phyloP scores from a whole-genome alignment of 2,329 filamentous ascomycete species.

The Phialophora macrospora region DNA sequence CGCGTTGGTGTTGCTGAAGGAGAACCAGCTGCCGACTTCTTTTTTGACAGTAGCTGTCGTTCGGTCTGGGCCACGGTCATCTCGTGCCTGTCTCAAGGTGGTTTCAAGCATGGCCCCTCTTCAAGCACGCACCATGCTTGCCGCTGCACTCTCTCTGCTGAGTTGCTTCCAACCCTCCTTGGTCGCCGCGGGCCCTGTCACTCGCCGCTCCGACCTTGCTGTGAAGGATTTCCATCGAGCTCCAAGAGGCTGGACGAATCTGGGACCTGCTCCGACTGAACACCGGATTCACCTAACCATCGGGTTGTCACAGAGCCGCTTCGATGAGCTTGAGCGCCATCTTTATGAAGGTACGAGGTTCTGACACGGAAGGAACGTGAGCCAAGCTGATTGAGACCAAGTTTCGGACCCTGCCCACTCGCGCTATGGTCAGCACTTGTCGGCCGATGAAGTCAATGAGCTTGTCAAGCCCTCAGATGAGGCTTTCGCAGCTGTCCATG shows the following conservation, averaged over 20 bases:
- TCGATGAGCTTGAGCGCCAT: constrained; percentile 34
- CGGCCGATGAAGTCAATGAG: constrained; percentile 35
- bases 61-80: constrained; percentile 1
- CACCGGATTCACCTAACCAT: constrained; percentile 62
- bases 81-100: neutral
- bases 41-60: constrained; percentile 2
- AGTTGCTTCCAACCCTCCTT: constrained; percentile 27
- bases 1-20: neutral
- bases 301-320: constrained; percentile 55
- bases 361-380: neutral
- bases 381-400: constrained; percentile 9
- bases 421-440: constrained; percentile 35
- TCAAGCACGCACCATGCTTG: constrained; percentile 17
- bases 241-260: constrained; percentile 57
- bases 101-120: constrained; percentile 19
- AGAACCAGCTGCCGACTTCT: neutral
- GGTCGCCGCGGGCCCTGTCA: constrained; percentile 26
- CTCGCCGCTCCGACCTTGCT: constrained; percentile 50
- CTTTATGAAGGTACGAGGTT: constrained; percentile 30
- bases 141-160: constrained; percentile 22
- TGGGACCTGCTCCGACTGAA: constrained; percentile 54
- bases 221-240: constrained; percentile 63
- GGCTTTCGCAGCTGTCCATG: constrained; percentile 28
- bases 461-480: constrained; percentile 34
- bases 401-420: constrained; percentile 33